phyloP scores from a whole-genome alignment of 2,329 filamentous ascomycete genomes.

The Trichoderma aggressivum region DNA sequence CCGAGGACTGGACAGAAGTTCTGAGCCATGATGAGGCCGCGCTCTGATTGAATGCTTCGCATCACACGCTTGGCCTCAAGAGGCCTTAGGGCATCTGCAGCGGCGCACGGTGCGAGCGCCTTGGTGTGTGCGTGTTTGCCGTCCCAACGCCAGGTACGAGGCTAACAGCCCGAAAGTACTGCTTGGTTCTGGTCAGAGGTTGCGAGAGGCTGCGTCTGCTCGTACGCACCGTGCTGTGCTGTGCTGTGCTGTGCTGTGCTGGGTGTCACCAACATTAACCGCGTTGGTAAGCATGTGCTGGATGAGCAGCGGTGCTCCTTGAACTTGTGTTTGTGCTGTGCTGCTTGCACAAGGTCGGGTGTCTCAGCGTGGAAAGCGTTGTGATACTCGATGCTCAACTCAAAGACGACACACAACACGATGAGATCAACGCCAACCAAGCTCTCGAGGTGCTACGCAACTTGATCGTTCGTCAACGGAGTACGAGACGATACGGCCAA shows the following conservation, averaged over 20 bases:
- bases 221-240: neutral
- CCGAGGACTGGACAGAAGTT: conserved; percentile 12
- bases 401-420: neutral
- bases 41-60: conserved; percentile 1
- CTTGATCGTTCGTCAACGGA: neutral
- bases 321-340: neutral
- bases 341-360: neutral
- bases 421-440: neutral
- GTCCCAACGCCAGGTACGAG: conserved; percentile 1
- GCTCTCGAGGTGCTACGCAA: neutral
- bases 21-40: conserved; percentile 2
- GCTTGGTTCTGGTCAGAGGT: neutral
- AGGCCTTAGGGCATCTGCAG: conserved; percentile 7
- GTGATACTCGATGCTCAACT: neutral
- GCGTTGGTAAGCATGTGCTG: neutral
- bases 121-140: neutral
- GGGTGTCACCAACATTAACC: neutral
- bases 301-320: neutral
- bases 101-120: conserved; percentile 13
- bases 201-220: neutral
- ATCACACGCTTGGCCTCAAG: conserved; percentile 3
- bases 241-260: neutral
- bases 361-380: neutral
- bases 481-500: neutral
- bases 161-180: neutral